These are phyloP conservation scores for Apiosordaria backusii DNA, from an alignment of 495 filamentous ascomycete genomes.

Conservation along the genomic window DNA sequence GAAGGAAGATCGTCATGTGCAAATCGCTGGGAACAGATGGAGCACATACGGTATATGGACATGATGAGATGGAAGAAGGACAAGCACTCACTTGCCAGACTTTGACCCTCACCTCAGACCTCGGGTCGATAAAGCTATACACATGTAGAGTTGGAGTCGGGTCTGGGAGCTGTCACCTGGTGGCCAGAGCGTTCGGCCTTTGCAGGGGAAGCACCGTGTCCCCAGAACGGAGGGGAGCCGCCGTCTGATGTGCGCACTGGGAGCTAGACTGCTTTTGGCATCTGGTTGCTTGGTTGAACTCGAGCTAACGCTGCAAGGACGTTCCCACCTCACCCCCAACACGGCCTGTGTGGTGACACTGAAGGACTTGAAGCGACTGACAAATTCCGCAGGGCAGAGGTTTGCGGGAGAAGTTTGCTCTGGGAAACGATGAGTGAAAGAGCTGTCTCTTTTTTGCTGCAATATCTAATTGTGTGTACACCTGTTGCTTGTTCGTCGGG, in stretches of 20 bases:
- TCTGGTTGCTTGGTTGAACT: neutral
- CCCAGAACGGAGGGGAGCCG: constrained; percentile 4
- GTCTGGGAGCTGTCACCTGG: neutral
- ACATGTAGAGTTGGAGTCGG: neutral
- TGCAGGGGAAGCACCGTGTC: constrained; percentile 1
- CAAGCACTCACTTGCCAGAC: too few species aligned
- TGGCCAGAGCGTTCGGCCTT: constrained; percentile 4
- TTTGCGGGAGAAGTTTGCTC: neutral
- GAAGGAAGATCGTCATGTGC: neutral
- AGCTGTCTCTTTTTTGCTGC: neutral
- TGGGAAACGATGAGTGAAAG: neutral
- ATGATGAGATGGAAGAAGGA: too few species aligned
- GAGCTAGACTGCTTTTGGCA: neutral
- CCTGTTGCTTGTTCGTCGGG: neutral
- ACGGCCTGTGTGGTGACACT: neutral
- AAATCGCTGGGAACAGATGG: too few species aligned
- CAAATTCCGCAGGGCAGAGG: neutral
- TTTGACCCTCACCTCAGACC: neutral
- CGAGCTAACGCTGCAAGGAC: constrained; percentile 3
- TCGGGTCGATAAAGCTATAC: neutral
- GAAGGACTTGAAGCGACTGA: neutral
- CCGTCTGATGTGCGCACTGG: constrained; percentile 5
- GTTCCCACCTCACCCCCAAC: neutral
- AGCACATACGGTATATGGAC: too few species aligned
- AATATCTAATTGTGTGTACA: neutral